These are phyloP conservation scores for Diospyros lotus DNA, from an alignment of 148 eudicot species.

Conservation along the genomic window DNA sequence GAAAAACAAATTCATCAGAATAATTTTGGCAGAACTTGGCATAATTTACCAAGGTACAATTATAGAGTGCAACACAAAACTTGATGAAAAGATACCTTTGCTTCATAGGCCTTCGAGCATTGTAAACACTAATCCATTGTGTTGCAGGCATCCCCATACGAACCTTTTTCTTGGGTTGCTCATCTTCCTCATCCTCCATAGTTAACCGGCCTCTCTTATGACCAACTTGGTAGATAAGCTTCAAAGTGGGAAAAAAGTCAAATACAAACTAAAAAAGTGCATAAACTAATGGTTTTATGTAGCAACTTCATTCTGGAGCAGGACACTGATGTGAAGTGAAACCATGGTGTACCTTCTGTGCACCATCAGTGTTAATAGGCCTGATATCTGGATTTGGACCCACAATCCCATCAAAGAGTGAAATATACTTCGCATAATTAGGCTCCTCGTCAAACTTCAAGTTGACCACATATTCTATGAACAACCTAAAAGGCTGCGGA, in stretches of 20 bases:
- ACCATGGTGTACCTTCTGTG: constrained; percentile 58
- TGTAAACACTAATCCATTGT: constrained; percentile 78
- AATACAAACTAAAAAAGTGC: background rate
- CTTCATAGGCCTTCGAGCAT: constrained; percentile 78
- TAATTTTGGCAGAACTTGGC: background rate
- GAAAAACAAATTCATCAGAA: background rate
- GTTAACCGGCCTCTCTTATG: constrained; percentile 65
- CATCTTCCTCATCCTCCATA: constrained; percentile 59
- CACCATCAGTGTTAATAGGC: constrained; percentile 75
- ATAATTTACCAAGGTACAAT: background rate
- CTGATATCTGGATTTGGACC: constrained; percentile 68
- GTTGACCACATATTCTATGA: constrained; percentile 69
- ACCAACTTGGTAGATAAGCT: constrained; percentile 72
- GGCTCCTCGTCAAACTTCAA: constrained; percentile 83
- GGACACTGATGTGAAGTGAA: background rate
- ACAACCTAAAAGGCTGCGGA: constrained; percentile 58
- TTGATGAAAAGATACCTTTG: constrained; percentile 44
- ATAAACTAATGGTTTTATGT: background rate
- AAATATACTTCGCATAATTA: constrained; percentile 67
- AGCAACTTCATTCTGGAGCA: background rate
- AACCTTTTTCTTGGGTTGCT: constrained; percentile 67
- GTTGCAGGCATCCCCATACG: constrained; percentile 83
- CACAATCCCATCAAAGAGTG: constrained; percentile 73
- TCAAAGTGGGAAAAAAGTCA: constrained; percentile 10
- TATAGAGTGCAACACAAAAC: background rate